phyloP scores from a whole-genome alignment of 1,284 basidiomycete species.

The Uromyces viciae-fabae region DNA sequence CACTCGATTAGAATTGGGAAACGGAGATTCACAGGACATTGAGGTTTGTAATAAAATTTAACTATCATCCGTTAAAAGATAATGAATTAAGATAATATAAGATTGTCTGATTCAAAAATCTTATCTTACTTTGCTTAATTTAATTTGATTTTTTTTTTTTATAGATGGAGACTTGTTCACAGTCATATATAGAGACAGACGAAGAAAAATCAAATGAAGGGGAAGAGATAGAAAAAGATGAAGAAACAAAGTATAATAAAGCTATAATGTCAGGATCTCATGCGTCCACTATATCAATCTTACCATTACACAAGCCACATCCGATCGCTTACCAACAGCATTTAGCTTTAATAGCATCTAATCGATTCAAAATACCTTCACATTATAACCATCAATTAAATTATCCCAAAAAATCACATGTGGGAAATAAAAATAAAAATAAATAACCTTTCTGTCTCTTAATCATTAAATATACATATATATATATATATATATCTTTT shows the following conservation, averaged over 20 bases:
- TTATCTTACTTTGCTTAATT: not conserved
- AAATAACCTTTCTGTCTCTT: not conserved
- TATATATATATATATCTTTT: too few species aligned
- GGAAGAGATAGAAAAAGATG: constrained; percentile 5
- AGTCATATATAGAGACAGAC: not conserved
- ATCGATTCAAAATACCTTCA: constrained; percentile 5
- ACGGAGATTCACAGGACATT: constrained; percentile 4
- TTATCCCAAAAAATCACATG: not conserved
- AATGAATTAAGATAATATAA: too few species aligned
- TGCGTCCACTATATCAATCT: not conserved
- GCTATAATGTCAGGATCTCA: not conserved
- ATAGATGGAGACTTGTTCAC: constrained; percentile 19
- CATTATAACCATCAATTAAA: constrained; percentile 1
- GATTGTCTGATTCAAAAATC: not conserved
- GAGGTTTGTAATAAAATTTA: constrained; percentile 33
- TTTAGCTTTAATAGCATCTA: constrained; percentile 29
- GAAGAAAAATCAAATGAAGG: too few species aligned
- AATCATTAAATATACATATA: too few species aligned
- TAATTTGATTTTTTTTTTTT: not conserved
- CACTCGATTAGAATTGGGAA: constrained; percentile 16
- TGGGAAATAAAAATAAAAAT: not conserved
- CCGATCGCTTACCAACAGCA: constrained; percentile 44
- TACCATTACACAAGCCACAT: constrained; percentile 36
- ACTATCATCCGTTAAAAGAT: too few species aligned
- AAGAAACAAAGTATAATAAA: not conserved